Evolutionary conservation across 305 asterid species (phyloP).

Genomic region (Fraxinus greggii): DNA sequence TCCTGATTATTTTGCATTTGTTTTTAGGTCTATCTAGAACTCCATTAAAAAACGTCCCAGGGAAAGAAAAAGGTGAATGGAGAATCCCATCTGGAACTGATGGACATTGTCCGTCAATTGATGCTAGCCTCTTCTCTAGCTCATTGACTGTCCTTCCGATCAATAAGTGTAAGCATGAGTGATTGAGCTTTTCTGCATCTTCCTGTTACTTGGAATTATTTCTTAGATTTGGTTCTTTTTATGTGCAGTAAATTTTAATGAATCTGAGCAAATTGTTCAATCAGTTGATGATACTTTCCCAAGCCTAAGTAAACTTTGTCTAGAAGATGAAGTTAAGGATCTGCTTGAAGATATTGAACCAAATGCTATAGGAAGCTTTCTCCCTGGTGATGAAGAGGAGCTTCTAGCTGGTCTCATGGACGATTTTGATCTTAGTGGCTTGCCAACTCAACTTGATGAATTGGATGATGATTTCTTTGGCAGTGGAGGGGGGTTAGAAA

Average conservation of each 20-base stretch:
- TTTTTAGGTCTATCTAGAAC: constrained; percentile 38
- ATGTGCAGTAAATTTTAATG: constrained; percentile 59
- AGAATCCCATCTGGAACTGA: constrained; percentile 44
- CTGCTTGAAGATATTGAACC: constrained; percentile 51
- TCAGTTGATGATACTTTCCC: constrained; percentile 57
- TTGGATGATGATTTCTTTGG: constrained; percentile 93
- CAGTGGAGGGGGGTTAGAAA: constrained; percentile 86
- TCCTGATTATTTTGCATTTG: constrained; percentile 1
- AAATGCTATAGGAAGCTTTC: constrained; percentile 48
- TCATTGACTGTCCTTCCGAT: constrained; percentile 75
- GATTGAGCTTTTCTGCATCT: neutral
- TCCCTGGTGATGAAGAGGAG: constrained; percentile 91
- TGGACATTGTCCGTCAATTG: constrained; percentile 47
- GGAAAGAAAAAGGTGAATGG: constrained; percentile 55
- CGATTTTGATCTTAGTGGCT: constrained; percentile 77
- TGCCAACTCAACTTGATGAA: constrained; percentile 88
- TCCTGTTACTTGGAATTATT: neutral
- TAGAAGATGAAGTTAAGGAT: constrained; percentile 48
- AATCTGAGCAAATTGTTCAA: constrained; percentile 37
- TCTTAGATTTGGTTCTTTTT: constrained; percentile 14
- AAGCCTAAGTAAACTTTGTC: constrained; percentile 39
- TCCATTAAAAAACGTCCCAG: constrained; percentile 30
- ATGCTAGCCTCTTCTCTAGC: constrained; percentile 84
- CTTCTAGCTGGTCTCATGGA: constrained; percentile 81
- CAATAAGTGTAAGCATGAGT: constrained; percentile 51